Evolutionary conservation across 345 rosid species (phyloP).

Genomic region (Salix arbutifolia): DNA sequence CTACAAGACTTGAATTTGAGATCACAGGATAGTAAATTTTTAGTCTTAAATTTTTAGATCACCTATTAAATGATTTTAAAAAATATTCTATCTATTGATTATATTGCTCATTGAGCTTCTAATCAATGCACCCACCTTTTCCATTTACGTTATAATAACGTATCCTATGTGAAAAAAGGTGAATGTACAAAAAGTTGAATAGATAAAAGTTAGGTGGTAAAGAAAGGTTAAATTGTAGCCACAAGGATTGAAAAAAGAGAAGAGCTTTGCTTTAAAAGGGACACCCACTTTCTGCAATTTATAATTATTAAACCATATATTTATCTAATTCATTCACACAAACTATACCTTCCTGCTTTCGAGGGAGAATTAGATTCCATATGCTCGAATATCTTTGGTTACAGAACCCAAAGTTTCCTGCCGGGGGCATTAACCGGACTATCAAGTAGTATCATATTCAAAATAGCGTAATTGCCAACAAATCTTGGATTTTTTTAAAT

Average conservation of each 20-base stretch:
- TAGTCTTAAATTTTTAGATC: too few species aligned
- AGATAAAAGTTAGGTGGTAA: slow-evolving; percentile 7
- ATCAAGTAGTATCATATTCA: slow-evolving; percentile 6
- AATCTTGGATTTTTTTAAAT: background rate
- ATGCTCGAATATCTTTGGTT: slow-evolving; percentile 2
- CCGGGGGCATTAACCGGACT: slow-evolving; percentile 21
- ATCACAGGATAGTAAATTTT: too few species aligned
- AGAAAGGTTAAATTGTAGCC: slow-evolving; percentile 11
- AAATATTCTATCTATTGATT: background rate
- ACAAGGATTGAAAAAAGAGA: slow-evolving; percentile 31
- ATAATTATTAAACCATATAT: slow-evolving; percentile 17
- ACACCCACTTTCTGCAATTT: slow-evolving; percentile 73
- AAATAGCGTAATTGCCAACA: slow-evolving; percentile 17
- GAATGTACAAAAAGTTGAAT: slow-evolving; percentile 16
- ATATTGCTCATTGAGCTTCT: background rate
- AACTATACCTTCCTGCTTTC: slow-evolving; percentile 53
- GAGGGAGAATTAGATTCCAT: slow-evolving; percentile 55
- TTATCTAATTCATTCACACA: slow-evolving; percentile 33
- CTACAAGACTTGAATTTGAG: too few species aligned
- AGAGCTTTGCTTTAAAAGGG: slow-evolving; percentile 56
- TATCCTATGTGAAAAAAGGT: background rate
- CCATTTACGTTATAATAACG: background rate
- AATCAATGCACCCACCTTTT: background rate
- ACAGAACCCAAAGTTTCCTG: slow-evolving; percentile 8
- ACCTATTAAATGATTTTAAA: too few species aligned